Percentiles rank a stretch among this genome's conserved stretches.
Evolutionary conservation across 2,329 filamentous ascomycete species (phyloP).

Genomic region (Scytalidium sp.): DNA sequence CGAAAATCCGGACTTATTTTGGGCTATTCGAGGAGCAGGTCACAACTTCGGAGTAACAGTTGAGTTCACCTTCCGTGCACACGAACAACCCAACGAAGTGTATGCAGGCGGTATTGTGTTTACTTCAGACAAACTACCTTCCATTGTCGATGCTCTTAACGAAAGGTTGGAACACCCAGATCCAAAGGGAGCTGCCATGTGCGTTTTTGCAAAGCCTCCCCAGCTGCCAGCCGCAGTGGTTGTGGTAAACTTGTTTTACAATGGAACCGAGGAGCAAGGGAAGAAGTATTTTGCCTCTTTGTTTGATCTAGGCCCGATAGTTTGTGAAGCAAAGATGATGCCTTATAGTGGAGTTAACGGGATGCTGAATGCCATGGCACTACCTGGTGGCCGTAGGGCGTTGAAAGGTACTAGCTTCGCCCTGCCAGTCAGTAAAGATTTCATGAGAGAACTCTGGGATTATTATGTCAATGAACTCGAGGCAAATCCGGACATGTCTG

Average conservation of each 20-base stretch:
- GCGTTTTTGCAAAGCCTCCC: constrained; percentile 1
- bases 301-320: constrained; percentile 23
- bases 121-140: constrained; percentile 5
- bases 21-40: constrained; percentile 20
- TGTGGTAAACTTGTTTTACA: constrained; percentile 26
- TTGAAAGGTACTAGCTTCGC: constrained; percentile 34
- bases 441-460: constrained; percentile 23
- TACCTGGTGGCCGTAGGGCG: constrained; percentile 33
- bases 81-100: constrained; percentile 11
- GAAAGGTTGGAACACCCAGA: constrained; percentile 2
- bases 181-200: constrained; percentile 3
- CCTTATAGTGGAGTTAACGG: constrained; percentile 31
- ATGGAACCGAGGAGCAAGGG: constrained; percentile 29
- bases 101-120: constrained; percentile 17
- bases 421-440: constrained; percentile 23
- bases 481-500: constrained; percentile 10
- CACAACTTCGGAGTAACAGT: constrained; percentile 15
- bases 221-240: constrained; percentile 5
- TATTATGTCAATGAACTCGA: constrained; percentile 27
- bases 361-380: constrained; percentile 24
- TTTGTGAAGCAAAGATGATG: constrained; percentile 21
- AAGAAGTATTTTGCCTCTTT: constrained; percentile 24
- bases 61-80: constrained; percentile 9
- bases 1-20: constrained; percentile 17
- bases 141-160: constrained; percentile 14